phyloP scores from a whole-genome alignment of 1,139 yeast species.

The Candida dubliniensis region DNA sequence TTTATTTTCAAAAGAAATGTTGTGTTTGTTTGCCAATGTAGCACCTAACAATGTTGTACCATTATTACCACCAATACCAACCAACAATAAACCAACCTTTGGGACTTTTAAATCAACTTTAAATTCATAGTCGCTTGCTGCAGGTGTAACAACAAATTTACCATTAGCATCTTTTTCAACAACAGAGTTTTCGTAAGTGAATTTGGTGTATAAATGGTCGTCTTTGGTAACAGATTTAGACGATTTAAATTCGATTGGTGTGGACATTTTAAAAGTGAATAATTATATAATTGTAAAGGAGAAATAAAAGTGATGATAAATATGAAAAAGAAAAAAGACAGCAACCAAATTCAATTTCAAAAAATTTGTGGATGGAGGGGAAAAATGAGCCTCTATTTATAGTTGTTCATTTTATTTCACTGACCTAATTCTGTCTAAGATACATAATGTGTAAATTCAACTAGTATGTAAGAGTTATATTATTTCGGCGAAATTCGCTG shows the following conservation, averaged over 20 bases:
- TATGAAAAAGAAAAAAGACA: conserved; percentile 2
- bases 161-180: conserved; percentile 52
- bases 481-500: conserved; percentile 1
- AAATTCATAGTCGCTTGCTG: conserved; percentile 75
- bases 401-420: neutral
- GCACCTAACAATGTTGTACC: conserved; percentile 91
- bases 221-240: conserved; percentile 61
- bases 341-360: neutral
- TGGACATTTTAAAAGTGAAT: conserved; percentile 13
- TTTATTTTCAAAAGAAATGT: conserved; percentile 77
- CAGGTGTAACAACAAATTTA: conserved; percentile 66
- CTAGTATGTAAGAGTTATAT: too few species aligned
- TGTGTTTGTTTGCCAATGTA: conserved; percentile 79
- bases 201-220: conserved; percentile 63
- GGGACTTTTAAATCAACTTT: conserved; percentile 82
- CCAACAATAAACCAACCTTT: conserved; percentile 84
- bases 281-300: neutral
- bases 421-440: neutral
- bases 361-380: neutral
- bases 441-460: neutral
- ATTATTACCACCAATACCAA: conserved; percentile 96
- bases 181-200: conserved; percentile 46
- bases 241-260: conserved; percentile 56
- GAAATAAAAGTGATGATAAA: neutral
- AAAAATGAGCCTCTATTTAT: neutral